Percentiles rank a stretch among this genome's conserved stretches.
Evolutionary conservation across 2,329 filamentous ascomycete genomes (phyloP).

Genomic region (Akanthomyces lecanii): DNA sequence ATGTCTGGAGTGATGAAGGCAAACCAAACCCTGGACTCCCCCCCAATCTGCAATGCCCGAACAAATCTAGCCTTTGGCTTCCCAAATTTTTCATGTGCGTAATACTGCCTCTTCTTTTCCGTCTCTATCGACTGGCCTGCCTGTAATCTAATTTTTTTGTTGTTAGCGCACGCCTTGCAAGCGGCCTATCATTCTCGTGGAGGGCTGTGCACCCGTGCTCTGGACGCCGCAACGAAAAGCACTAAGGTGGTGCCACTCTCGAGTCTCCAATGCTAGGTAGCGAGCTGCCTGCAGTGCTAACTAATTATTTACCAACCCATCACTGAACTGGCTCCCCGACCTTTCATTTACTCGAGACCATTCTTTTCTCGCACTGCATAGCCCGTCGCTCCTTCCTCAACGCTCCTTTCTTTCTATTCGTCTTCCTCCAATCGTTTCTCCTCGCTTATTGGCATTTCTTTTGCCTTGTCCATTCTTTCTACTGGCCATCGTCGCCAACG

Average conservation of each 20-base stretch:
- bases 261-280: not conserved
- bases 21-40: not conserved
- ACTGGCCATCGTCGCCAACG: not conserved
- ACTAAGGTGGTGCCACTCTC: conserved; percentile 9
- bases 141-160: not conserved
- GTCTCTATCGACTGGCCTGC: not conserved
- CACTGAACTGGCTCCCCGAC: not conserved
- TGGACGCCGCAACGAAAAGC: not conserved
- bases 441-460: not conserved
- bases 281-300: not conserved
- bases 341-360: conserved; percentile 5
- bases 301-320: not conserved
- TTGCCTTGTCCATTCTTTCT: not conserved
- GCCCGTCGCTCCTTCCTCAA: conserved; percentile 8
- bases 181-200: not conserved
- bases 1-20: no score
- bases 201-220: conserved; percentile 10
- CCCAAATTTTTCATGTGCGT: not conserved
- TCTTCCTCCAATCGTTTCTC: not conserved
- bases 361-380: conserved; percentile 10
- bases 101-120: not conserved
- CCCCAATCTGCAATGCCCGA: not conserved
- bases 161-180: not conserved
- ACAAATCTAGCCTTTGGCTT: not conserved
- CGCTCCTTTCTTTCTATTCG: not conserved